Percentiles rank a stretch among this genome's conserved stretches.
Evolutionary conservation across 1,139 yeast species (phyloP).

Genomic region (Casaregolazyma lundiana): DNA sequence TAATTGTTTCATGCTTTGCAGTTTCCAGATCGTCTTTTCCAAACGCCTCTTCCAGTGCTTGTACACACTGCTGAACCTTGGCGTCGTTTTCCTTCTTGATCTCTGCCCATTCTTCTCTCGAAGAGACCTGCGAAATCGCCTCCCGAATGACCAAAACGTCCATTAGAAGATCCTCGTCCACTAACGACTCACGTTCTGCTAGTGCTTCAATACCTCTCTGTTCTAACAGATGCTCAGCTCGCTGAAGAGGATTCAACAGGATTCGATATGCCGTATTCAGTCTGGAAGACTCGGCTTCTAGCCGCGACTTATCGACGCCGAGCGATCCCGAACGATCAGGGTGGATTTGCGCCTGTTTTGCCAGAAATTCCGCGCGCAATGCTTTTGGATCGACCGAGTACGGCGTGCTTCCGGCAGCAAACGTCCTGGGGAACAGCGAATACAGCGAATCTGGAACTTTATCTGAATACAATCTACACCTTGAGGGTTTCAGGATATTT

Average conservation of each 20-base stretch:
- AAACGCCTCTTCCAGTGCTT: constrained; percentile 38
- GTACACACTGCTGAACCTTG: constrained; percentile 44
- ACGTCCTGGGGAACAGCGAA: constrained; percentile 67
- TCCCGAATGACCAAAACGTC: constrained; percentile 80
- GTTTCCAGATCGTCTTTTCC: constrained; percentile 42
- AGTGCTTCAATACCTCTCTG: constrained; percentile 38
- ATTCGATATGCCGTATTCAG: constrained; percentile 75
- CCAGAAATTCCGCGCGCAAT: constrained; percentile 69
- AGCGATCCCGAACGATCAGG: constrained; percentile 58
- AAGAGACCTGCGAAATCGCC: constrained; percentile 57
- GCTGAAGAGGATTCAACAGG: constrained; percentile 59
- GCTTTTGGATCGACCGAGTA: constrained; percentile 53
- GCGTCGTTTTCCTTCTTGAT: constrained; percentile 52
- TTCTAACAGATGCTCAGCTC: constrained; percentile 57
- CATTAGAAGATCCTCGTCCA: constrained; percentile 61
- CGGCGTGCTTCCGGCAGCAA: constrained; percentile 54
- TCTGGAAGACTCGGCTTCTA: constrained; percentile 43
- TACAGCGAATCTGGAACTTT: constrained; percentile 31
- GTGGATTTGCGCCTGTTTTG: constrained; percentile 67
- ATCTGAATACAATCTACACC: not conserved
- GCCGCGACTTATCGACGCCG: constrained; percentile 20
- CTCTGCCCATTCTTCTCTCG: constrained; percentile 51
- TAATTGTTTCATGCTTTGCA: constrained; percentile 64
- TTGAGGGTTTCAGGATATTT: not conserved
- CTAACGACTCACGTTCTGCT: constrained; percentile 31